phyloP scores from a whole-genome alignment of 1,139 yeast genomes.

The Meyerozyma athensensis region DNA sequence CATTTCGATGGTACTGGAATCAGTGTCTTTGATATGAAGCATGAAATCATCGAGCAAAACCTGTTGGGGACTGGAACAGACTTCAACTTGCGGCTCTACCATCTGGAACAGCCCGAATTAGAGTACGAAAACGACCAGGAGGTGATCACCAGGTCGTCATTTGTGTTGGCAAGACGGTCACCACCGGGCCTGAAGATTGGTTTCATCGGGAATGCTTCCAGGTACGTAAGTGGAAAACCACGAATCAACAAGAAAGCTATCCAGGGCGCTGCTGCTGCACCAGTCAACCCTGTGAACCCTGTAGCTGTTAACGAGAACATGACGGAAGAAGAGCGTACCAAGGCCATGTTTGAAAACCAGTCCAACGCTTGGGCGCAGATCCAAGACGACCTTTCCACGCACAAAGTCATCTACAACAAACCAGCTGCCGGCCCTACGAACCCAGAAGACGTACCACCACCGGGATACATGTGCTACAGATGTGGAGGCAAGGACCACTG shows the following conservation, averaged over 20 bases:
- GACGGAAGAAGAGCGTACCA: constrained; percentile 83
- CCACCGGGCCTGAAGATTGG: constrained; percentile 67
- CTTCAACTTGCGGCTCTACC: constrained; percentile 68
- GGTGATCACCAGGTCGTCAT: constrained; percentile 82
- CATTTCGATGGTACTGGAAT: constrained; percentile 95
- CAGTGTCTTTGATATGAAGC: constrained; percentile 87
- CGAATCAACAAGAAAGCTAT: constrained; percentile 45
- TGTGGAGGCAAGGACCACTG: constrained; percentile 97
- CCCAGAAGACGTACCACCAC: constrained; percentile 80
- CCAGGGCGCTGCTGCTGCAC: constrained; percentile 18
- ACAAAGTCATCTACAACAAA: constrained; percentile 54
- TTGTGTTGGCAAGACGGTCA: constrained; percentile 74
- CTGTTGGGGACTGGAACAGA: constrained; percentile 81
- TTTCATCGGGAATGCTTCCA: constrained; percentile 43
- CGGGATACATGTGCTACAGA: constrained; percentile 91
- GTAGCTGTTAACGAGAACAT: constrained; percentile 32
- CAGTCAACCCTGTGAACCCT: constrained; percentile 15
- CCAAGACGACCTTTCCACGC: constrained; percentile 83
- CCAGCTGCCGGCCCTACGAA: constrained; percentile 26
- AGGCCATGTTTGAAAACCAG: constrained; percentile 88
- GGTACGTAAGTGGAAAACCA: constrained; percentile 87
- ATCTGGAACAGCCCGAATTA: constrained; percentile 64
- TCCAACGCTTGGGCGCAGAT: constrained; percentile 93
- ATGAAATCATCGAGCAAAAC: constrained; percentile 81
- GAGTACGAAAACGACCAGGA: constrained; percentile 86